Conservation (phyloP, 306 rosid genomes). For the Luffa acutangula region DNA sequence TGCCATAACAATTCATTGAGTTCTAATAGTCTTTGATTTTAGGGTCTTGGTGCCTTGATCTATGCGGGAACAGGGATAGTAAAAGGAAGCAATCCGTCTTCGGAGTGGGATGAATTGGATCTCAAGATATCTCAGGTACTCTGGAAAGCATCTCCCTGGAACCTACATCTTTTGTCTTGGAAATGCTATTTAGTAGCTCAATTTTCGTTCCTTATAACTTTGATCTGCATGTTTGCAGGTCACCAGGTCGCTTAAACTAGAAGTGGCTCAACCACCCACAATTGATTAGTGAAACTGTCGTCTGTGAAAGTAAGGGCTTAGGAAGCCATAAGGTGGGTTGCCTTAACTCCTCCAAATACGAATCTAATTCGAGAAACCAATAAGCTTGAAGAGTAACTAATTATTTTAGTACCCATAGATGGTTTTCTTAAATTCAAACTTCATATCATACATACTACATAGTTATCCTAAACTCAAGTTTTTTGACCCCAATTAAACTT, state of each 20-base stretch:
- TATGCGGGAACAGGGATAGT: constrained; percentile 98
- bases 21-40: constrained; percentile 10
- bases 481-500: neutral
- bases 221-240: constrained; percentile 26
- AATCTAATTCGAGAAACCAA: neutral
- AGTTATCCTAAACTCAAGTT: too few relatives aligned
- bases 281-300: neutral
- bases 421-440: neutral
- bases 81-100: constrained; percentile 72
- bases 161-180: neutral
- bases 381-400: neutral
- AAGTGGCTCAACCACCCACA: constrained; percentile 20
- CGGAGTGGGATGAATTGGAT: constrained; percentile 92
- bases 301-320: neutral
- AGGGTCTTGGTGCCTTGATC: constrained; percentile 73
- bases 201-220: neutral
- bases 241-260: constrained; percentile 76
- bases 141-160: neutral
- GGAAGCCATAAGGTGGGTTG: neutral
- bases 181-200: neutral
- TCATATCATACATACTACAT: neutral
- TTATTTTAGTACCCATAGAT: neutral
- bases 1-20: neutral
- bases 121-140: constrained; percentile 87
- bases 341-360: neutral